Conservation (phyloP, 768 basidiomycete genomes). For the Boletus huronensis region DNA sequence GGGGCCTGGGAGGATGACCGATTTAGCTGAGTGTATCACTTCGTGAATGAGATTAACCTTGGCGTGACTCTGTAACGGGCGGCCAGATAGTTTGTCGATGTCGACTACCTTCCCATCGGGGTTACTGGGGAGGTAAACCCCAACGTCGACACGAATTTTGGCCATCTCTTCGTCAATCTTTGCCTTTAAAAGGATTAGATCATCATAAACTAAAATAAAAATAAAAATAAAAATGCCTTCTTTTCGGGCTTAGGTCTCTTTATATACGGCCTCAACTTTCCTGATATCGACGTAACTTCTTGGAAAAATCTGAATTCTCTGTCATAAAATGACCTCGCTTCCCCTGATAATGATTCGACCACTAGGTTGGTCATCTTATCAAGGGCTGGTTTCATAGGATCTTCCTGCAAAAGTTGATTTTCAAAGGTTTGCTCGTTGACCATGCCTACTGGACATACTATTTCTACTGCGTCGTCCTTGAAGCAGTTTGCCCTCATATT, state of each 20-base stretch:
- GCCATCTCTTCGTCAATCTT: slow-evolving; percentile 99
- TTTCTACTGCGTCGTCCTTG: slow-evolving; percentile 84
- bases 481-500: slow-evolving; percentile 99
- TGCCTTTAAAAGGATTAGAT: slow-evolving; percentile 47
- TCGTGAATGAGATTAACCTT: slow-evolving; percentile 53
- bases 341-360: slow-evolving; percentile 82
- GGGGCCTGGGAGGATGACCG: slow-evolving; percentile 67
- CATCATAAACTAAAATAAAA: not conserved
- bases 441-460: slow-evolving; percentile 45
- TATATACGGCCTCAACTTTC: slow-evolving; percentile 94
- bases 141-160: slow-evolving; percentile 88
- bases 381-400: slow-evolving; percentile 94
- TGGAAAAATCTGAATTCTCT: slow-evolving; percentile 95
- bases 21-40: not conserved
- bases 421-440: not conserved
- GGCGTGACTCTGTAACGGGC: slow-evolving; percentile 95
- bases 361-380: slow-evolving; percentile 81
- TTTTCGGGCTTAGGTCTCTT: slow-evolving; percentile 95
- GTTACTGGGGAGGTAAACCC: slow-evolving; percentile 96
- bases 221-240: slow-evolving; percentile 53
- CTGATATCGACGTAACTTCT: slow-evolving; percentile 96
- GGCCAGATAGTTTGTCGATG: slow-evolving; percentile 93
- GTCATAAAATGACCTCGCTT: slow-evolving; percentile 86
- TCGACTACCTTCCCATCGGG: slow-evolving; percentile 97
- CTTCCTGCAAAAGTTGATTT: slow-evolving; percentile 53